Conservation (phyloP, 139 green algal genomes). For the Chlamydomonas sp. region DNA sequence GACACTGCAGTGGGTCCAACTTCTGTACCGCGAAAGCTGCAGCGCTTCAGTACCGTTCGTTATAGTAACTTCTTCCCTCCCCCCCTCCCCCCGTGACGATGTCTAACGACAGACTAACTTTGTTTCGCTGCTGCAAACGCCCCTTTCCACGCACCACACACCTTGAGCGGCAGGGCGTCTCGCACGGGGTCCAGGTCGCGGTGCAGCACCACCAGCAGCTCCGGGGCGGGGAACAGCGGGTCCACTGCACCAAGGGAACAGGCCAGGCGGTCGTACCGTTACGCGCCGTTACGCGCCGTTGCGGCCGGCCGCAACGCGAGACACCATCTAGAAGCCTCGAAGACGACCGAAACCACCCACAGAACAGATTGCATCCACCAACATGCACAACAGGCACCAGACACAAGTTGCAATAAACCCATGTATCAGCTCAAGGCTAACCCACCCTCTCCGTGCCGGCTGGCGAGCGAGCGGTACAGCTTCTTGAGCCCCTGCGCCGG, state of each 20-base stretch:
- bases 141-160: neutral
- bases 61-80: no score
- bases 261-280: neutral
- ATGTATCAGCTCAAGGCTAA: no score
- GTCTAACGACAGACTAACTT: neutral
- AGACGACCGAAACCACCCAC: no score
- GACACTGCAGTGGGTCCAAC: no score
- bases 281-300: neutral
- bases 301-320: no score
- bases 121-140: neutral
- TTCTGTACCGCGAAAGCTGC: no score
- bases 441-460: constrained; percentile 32
- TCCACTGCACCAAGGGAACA: constrained; percentile 18
- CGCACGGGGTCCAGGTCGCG: constrained; percentile 49
- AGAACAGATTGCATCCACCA: no score
- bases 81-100: no score
- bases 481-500: neutral
- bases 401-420: neutral
- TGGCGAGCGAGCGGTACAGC: constrained; percentile 29
- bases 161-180: constrained; percentile 47
- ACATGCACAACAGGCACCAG: neutral
- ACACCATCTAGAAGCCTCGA: no score
- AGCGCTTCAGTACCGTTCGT: no score
- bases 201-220: constrained; percentile 78
- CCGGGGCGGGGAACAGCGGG: constrained; percentile 59